phyloP scores from a whole-genome alignment of 768 basidiomycete species.

The Krasilnikovozyma curviuscula region DNA sequence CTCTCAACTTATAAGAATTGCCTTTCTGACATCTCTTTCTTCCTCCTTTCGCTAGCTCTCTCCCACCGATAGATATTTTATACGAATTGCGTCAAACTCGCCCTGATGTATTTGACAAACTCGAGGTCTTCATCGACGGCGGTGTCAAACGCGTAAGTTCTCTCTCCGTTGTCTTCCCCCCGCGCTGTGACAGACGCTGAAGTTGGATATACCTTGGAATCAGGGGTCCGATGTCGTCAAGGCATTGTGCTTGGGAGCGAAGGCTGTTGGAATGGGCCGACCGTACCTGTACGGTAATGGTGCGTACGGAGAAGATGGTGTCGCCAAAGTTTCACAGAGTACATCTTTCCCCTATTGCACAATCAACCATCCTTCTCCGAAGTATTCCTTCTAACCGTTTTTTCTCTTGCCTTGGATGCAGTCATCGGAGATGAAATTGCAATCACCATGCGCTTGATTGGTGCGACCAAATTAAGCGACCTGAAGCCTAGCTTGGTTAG shows the following conservation, averaged over 20 bases:
- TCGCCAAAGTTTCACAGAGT: constrained; percentile 21
- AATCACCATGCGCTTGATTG: constrained; percentile 28
- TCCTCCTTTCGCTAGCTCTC: neutral
- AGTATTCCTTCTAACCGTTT: neutral
- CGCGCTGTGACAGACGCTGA: too few relatives aligned
- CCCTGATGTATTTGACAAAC: constrained; percentile 21
- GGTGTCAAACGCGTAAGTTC: constrained; percentile 14
- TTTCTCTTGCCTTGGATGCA: constrained; percentile 6
- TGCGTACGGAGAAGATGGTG: constrained; percentile 28
- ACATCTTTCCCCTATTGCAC: neutral
- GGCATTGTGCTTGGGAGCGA: constrained; percentile 49
- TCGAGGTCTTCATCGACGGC: constrained; percentile 38
- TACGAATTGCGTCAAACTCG: constrained; percentile 13
- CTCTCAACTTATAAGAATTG: too few relatives aligned
- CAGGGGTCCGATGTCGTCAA: neutral
- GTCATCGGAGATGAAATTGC: constrained; percentile 30
- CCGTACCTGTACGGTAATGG: constrained; percentile 27
- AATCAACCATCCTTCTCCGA: neutral
- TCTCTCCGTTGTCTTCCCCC: too few relatives aligned
- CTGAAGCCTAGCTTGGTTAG: constrained; percentile 25
- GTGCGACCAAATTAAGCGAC: constrained; percentile 26
- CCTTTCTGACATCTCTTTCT: neutral
- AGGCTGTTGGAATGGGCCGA: constrained; percentile 26
- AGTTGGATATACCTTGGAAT: constrained; percentile 43
- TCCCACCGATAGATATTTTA: constrained; percentile 10